phyloP scores from a whole-genome alignment of 257 asterid species.

The Nicotiana sylvestris region DNA sequence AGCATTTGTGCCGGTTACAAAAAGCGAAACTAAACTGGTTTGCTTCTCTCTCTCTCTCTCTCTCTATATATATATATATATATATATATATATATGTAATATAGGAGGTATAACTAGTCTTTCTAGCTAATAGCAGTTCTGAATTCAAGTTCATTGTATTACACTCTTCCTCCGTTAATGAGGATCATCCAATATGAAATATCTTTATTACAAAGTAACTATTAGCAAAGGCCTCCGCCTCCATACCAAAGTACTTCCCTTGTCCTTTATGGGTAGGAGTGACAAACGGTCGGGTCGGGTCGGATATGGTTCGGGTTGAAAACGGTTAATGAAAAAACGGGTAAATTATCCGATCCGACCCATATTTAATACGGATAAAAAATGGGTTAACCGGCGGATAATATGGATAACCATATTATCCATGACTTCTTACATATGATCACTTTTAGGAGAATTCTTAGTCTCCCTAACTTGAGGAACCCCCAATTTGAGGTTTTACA shows the following conservation, averaged over 20 bases:
- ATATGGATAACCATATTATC: too few species aligned
- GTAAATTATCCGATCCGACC: too few species aligned
- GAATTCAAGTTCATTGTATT: neutral
- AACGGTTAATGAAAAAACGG: too few species aligned
- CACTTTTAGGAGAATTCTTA: too few species aligned
- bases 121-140: neutral
- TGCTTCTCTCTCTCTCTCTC: neutral
- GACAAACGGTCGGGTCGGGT: too few species aligned
- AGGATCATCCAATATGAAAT: neutral
- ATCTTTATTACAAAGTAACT: neutral
- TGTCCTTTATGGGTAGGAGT: neutral
- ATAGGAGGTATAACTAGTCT: neutral
- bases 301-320: too few species aligned
- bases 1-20: neutral
- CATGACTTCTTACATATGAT: too few species aligned
- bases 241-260: neutral
- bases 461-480: too few species aligned
- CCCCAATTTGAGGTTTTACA: too few species aligned
- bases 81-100: neutral
- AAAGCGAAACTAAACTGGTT: neutral
- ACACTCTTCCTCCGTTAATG: neutral
- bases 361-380: too few species aligned
- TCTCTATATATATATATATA: neutral
- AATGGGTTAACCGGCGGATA: too few species aligned
- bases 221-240: too few species aligned